Conservation (phyloP, 2,329 filamentous ascomycete species). For the Aspergillus ibericus region DNA sequence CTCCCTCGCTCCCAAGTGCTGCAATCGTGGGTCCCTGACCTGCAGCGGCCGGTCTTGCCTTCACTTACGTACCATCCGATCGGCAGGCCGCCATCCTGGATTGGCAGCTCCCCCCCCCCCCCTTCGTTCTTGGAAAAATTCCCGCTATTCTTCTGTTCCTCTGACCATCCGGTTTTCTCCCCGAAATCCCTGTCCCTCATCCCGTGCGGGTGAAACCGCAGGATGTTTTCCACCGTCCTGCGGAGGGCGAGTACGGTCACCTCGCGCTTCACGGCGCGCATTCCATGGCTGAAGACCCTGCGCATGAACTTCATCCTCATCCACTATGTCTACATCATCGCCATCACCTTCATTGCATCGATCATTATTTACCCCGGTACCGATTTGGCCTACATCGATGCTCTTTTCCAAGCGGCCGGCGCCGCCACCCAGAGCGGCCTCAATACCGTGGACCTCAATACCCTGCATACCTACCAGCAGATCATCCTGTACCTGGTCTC, state of each 20-base stretch:
- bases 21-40: conserved; percentile 6
- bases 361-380: conserved; percentile 70
- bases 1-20: background rate
- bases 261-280: conserved; percentile 36
- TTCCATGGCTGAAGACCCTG: conserved; percentile 40
- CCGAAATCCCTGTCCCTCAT: background rate
- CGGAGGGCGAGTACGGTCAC: conserved; percentile 26
- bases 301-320: conserved; percentile 48
- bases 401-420: conserved; percentile 83
- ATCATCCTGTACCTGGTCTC: conserved; percentile 69
- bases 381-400: conserved; percentile 75
- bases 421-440: conserved; percentile 88
- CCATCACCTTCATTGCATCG: conserved; percentile 70
- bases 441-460: conserved; percentile 72
- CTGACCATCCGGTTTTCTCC: background rate
- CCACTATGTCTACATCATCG: conserved; percentile 73
- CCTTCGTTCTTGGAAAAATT: background rate
- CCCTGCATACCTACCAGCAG: conserved; percentile 70
- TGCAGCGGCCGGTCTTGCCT: background rate
- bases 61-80: background rate
- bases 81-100: conserved; percentile 2
- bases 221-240: conserved; percentile 32
- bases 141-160: background rate
- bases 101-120: too few relatives aligned
- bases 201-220: conserved; percentile 16